Percentiles rank a stretch among this genome's conserved stretches.
Conservation (phyloP, 306 rosid genomes). For the Castanea mollissima region DNA sequence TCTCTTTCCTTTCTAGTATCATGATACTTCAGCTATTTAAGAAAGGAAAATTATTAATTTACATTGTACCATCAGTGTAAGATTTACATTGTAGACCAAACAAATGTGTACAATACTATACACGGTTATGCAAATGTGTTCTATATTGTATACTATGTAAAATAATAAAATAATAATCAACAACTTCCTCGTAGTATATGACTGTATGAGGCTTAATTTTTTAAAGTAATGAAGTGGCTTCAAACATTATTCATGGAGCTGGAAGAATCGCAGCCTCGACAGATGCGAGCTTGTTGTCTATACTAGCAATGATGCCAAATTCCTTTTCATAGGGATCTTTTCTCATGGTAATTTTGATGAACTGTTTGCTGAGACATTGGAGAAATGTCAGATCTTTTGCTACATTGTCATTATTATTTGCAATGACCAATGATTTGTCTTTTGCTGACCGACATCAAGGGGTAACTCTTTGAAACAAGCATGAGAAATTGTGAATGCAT, state of each 20-base stretch:
- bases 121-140: no score
- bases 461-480: no score
- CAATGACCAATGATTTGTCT: neutral
- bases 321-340: conserved; percentile 38
- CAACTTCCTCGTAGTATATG: neutral
- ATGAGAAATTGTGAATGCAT: no score
- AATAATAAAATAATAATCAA: neutral
- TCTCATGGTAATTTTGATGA: conserved; percentile 36
- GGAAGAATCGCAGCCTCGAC: conserved; percentile 50
- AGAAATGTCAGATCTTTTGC: neutral
- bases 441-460: no score
- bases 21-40: conserved; percentile 31
- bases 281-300: conserved; percentile 37
- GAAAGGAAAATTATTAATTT: neutral
- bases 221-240: neutral
- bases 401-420: neutral
- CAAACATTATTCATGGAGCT: conserved; percentile 43
- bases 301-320: conserved; percentile 26
- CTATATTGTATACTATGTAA: no score
- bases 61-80: no score
- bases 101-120: no score
- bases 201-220: neutral
- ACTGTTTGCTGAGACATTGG: conserved; percentile 23
- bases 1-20: conserved; percentile 46
- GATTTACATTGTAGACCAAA: no score